phyloP scores from a whole-genome alignment of 305 asterid genomes.

The Fraxinus paxiana region DNA sequence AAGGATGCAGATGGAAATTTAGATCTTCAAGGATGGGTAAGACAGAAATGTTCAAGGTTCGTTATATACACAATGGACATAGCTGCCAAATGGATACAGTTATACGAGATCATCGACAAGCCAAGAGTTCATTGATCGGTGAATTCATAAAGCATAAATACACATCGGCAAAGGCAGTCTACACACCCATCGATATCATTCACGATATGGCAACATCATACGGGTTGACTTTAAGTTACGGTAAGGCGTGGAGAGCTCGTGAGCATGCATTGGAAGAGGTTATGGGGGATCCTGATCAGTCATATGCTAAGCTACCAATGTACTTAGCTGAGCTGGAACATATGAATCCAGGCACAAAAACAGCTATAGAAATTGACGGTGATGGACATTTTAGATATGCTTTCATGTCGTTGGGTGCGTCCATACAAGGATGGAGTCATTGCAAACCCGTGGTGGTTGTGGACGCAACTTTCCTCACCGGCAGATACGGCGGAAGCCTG shows the following conservation, averaged over 20 bases:
- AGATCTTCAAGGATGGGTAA: neutral
- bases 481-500: too few relatives aligned
- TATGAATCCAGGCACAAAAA: neutral
- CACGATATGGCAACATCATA: neutral
- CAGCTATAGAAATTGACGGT: too few relatives aligned
- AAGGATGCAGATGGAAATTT: neutral
- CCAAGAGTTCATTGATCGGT: neutral
- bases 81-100: neutral
- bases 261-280: neutral
- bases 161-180: neutral
- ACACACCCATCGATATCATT: neutral
- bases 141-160: neutral
- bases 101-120: neutral
- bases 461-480: too few relatives aligned
- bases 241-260: neutral
- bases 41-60: neutral
- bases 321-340: neutral
- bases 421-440: too few relatives aligned
- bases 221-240: neutral
- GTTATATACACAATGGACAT: neutral
- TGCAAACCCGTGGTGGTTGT: too few relatives aligned
- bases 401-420: too few relatives aligned
- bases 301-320: neutral
- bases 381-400: too few relatives aligned
- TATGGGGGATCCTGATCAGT: neutral